Percentiles rank a stretch among this genome's conserved stretches.
Conservation (phyloP, 2,329 filamentous ascomycete species). For the Fusarium drepaniforme region DNA sequence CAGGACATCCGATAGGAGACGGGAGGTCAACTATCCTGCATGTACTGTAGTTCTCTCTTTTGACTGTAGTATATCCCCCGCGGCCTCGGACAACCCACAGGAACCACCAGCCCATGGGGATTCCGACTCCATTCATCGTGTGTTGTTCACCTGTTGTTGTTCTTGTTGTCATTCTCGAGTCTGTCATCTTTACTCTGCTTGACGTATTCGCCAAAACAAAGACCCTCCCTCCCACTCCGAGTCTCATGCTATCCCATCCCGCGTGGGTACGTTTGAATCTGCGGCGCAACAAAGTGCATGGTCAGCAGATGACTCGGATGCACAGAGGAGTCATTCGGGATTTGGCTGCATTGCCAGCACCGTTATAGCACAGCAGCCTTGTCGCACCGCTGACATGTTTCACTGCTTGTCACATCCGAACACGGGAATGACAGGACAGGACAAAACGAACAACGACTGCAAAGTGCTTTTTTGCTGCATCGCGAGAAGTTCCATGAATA, state of each 20-base stretch:
- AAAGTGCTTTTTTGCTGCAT: constrained; percentile 18
- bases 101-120: constrained; percentile 2
- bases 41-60: constrained; percentile 17
- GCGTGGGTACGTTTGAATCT: constrained; percentile 20
- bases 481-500: constrained; percentile 15
- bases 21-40: constrained; percentile 7
- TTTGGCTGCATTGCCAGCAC: constrained; percentile 44
- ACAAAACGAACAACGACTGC: constrained; percentile 18
- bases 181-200: constrained; percentile 1
- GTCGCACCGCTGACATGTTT: constrained; percentile 42
- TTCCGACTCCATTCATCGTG: constrained; percentile 20
- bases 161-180: constrained; percentile 8
- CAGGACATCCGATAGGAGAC: constrained; percentile 34
- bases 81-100: constrained; percentile 23
- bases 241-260: constrained; percentile 18
- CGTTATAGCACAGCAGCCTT: constrained; percentile 36
- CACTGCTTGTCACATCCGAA: constrained; percentile 36
- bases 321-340: constrained; percentile 44
- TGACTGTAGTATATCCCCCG: constrained; percentile 17
- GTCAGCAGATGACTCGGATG: constrained; percentile 42
- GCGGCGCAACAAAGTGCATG: constrained; percentile 31
- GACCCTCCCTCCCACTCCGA: constrained; percentile 3
- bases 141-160: constrained; percentile 22
- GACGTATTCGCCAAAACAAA: constrained; percentile 6
- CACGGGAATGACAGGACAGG: constrained; percentile 28